Evolutionary conservation across 2,329 filamentous ascomycete genomes (phyloP).

Genomic region (Beauveria sp.): DNA sequence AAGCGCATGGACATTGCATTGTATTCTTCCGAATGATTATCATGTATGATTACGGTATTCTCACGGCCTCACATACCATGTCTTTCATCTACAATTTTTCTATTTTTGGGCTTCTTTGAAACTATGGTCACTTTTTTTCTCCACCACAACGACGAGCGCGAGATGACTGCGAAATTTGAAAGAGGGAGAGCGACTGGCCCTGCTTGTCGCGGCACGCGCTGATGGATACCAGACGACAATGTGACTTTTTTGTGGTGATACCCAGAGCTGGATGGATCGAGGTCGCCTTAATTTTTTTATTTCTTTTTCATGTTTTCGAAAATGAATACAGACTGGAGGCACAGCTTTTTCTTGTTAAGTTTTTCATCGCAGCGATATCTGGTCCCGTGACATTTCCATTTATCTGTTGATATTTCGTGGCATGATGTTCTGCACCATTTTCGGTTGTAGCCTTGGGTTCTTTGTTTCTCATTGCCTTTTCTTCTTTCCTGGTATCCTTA

Average conservation of each 20-base stretch:
- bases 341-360: neutral
- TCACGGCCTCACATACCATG: conserved; percentile 8
- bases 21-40: conserved; percentile 1
- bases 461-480: neutral
- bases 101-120: neutral
- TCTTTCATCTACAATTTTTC: neutral
- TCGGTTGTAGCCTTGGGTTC: neutral
- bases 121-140: neutral
- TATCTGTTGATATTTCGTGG: neutral
- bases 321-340: neutral
- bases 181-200: neutral
- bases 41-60: conserved; percentile 11
- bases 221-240: neutral
- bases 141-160: neutral
- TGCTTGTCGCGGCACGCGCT: neutral
- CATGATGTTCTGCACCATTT: neutral
- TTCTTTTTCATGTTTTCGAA: neutral
- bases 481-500: neutral
- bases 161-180: neutral
- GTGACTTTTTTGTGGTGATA: conserved; percentile 6
- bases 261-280: neutral
- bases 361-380: neutral
- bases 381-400: neutral
- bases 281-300: neutral
- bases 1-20: neutral